These are phyloP conservation scores for Pulveroboletus sp. DNA, from an alignment of 768 basidiomycete genomes.

Conservation along the genomic window DNA sequence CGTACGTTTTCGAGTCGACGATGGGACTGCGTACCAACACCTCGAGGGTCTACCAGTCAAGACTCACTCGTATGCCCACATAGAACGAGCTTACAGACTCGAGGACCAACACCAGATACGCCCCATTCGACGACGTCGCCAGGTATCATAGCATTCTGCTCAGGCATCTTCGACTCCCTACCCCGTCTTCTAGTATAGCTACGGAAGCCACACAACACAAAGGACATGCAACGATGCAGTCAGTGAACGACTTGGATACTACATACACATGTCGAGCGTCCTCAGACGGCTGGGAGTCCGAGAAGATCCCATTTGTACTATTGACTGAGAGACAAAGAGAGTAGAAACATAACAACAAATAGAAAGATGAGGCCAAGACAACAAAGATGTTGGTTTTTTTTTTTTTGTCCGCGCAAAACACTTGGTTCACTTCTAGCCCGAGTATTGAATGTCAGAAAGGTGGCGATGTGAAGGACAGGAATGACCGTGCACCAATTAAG, in stretches of 20 bases:
- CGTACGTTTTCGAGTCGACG: no score
- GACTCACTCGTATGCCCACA: no score
- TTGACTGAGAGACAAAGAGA: slow-evolving; percentile 1
- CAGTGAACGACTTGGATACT: slow-evolving; percentile 14
- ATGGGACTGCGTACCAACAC: no score
- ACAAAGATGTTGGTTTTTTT: slow-evolving; percentile 17
- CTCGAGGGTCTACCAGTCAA: not conserved
- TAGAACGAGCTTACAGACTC: no score
- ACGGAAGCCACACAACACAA: slow-evolving; percentile 9
- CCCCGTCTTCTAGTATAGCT: slow-evolving; percentile 15
- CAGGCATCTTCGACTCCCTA: slow-evolving; percentile 1
- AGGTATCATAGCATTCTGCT: slow-evolving; percentile 9
- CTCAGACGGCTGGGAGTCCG: slow-evolving; percentile 6
- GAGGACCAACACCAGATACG: not conserved
- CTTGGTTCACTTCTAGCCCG: slow-evolving; percentile 11
- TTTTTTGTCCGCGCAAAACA: slow-evolving; percentile 14
- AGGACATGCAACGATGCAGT: slow-evolving; percentile 7
- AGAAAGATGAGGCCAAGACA: slow-evolving; percentile 12
- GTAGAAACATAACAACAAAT: slow-evolving; percentile 19
- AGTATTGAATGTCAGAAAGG: not conserved
- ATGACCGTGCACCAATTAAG: slow-evolving; percentile 12
- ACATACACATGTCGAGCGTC: slow-evolving; percentile 19
- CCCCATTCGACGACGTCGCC: slow-evolving; percentile 7
- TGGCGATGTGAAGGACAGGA: not conserved
- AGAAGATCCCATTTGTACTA: slow-evolving; percentile 10